These are phyloP conservation scores for Corylus avellana DNA, from an alignment of 306 rosid genomes.

Conservation along the genomic window DNA sequence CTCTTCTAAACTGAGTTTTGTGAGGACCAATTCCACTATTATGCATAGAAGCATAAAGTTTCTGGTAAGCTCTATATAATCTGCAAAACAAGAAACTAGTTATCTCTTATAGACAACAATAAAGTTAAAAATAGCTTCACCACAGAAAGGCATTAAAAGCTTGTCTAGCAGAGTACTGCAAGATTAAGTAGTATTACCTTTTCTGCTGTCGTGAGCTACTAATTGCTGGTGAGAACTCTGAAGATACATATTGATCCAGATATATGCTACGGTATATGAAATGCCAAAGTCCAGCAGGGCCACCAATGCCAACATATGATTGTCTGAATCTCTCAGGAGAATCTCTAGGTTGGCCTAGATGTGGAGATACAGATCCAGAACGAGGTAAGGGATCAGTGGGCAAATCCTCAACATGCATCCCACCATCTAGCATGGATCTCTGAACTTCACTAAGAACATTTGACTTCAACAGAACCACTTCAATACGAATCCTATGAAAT, in stretches of 20 bases:
- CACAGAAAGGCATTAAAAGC: constrained; percentile 14
- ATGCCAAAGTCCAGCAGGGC: constrained; percentile 94
- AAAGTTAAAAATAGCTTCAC: constrained; percentile 1
- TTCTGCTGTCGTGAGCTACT: constrained; percentile 73
- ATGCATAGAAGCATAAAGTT: constrained; percentile 84
- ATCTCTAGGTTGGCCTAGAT: constrained; percentile 63
- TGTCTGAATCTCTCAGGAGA: constrained; percentile 63
- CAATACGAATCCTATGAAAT: constrained; percentile 75
- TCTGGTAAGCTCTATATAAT: constrained; percentile 83
- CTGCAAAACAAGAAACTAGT: constrained; percentile 49
- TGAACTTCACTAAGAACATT: constrained; percentile 83
- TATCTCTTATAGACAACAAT: constrained; percentile 21
- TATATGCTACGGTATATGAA: constrained; percentile 88
- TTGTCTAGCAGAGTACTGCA: neutral
- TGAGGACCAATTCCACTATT: constrained; percentile 83
- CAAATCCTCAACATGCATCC: constrained; percentile 87
- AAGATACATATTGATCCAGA: constrained; percentile 88
- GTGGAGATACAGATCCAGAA: constrained; percentile 53
- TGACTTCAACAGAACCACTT: constrained; percentile 81
- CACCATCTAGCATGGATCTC: constrained; percentile 85
- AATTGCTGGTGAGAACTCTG: constrained; percentile 83
- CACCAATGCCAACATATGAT: constrained; percentile 58
- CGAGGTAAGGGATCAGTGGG: constrained; percentile 64
- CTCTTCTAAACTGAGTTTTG: constrained; percentile 93
- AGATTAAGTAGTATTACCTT: constrained; percentile 47